Base-by-base conservation (phyloP, 2,329 filamentous ascomycete species). In the Clonostachys sp. region DNA sequence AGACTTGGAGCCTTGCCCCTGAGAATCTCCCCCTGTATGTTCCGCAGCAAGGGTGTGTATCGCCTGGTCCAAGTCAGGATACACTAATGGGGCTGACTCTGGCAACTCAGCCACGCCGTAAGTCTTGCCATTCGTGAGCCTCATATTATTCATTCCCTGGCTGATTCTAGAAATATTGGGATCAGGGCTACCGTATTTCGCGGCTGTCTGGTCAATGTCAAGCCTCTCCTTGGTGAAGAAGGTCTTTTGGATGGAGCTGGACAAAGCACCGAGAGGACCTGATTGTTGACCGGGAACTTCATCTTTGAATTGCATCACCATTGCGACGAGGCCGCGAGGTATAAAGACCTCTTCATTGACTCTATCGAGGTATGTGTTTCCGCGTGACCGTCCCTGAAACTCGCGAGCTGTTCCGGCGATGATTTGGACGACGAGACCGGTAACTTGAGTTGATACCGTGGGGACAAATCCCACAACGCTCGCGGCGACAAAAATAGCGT, bases 11-110 rank as follows among this genome's bases (percentile, higher is more conserved):
- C 24, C 8, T 6, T 30, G 24, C 24, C 8, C 10, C 9, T 10
- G 24, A 10, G 24, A 3, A 30, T 30, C 24, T 9, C 24, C 24
- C 10, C 24, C 24, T 10, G 24, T 30, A 30, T 30, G 8, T 10
- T 30, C 24, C 24, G 8, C 9, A 10, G 24, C 24, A 30, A 30
- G 24, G 8, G 24, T 30, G 24, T 30, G 9, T 30, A n/a, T 14
- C 13, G 12, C 24, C 17, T 41, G 17, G 24, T 14, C 66, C 2
- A 69, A 51, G 9, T 53, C 57, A 2, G 68, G 67, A 40, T 65
- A 71, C 9, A 71, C 60, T 2, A 72, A 57, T 9, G 64, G 62
- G 12, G 69, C 67, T 12, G 65, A 59, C 52, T 67, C 61, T 5
- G 67, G 64, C 45, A 70, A 57, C 51, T 67, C 61, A 4, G 65